Conservation (phyloP, 2,329 filamentous ascomycete species). For the Colletotrichum sp. region DNA sequence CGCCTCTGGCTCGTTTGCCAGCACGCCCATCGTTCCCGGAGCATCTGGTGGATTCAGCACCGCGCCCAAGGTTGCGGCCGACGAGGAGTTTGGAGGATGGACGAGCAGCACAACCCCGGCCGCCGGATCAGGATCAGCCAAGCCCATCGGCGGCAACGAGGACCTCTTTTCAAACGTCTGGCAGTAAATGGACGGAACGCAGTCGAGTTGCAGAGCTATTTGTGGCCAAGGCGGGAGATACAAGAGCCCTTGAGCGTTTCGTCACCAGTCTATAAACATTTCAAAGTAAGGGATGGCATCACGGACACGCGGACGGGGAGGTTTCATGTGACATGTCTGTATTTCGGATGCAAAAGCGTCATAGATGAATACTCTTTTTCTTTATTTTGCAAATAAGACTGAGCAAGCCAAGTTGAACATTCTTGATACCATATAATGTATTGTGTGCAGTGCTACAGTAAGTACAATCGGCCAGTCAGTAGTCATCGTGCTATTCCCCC, state of each 20-base stretch:
- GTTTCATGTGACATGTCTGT: not conserved
- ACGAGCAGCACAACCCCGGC: conserved; percentile 69
- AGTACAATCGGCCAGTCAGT: not conserved
- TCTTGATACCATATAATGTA: not conserved
- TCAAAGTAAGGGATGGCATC: not conserved
- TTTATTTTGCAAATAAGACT: not conserved
- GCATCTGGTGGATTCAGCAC: conserved; percentile 69
- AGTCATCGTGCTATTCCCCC: not conserved
- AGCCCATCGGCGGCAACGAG: conserved; percentile 70
- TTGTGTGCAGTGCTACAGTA: not conserved
- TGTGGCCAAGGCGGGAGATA: not conserved
- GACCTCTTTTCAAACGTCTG: conserved; percentile 97
- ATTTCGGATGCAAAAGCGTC: conserved; percentile 13
- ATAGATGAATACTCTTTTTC: not conserved
- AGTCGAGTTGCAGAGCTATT: not conserved
- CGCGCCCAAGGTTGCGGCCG: conserved; percentile 76
- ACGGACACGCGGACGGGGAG: not conserved
- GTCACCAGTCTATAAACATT: not conserved
- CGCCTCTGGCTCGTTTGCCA: conserved; percentile 55
- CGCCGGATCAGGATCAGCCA: conserved; percentile 45
- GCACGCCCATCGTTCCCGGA: conserved; percentile 65
- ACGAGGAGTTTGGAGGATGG: conserved; percentile 98
- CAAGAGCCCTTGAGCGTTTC: not conserved
- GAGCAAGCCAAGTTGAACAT: not conserved
- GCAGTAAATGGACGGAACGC: conserved; percentile 60